phyloP scores from a whole-genome alignment of 305 asterid genomes.

The Rubia peregrina region DNA sequence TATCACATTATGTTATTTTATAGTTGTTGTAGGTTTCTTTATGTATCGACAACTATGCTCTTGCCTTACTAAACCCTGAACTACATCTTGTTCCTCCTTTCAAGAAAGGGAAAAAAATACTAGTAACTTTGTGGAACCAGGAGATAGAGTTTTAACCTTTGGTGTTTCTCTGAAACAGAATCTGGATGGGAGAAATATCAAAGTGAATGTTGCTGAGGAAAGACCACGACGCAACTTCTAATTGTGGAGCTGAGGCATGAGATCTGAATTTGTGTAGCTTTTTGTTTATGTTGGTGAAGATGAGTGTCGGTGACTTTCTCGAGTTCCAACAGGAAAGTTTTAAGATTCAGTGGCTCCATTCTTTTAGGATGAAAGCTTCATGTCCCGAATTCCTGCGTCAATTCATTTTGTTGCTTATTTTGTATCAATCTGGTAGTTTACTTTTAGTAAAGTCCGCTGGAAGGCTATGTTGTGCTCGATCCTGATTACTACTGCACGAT shows the following conservation, averaged over 20 bases:
- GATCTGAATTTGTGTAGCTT: neutral
- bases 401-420: slow-evolving; percentile 2
- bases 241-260: slow-evolving; percentile 14
- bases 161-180: slow-evolving; percentile 37
- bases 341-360: neutral
- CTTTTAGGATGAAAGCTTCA: neutral
- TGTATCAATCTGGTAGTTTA: neutral
- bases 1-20: too few relatives aligned
- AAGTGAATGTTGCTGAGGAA: slow-evolving; percentile 69
- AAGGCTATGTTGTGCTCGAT: neutral
- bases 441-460: neutral
- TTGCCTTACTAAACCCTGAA: neutral
- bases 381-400: neutral
- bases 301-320: neutral
- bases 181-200: slow-evolving; percentile 72
- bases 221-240: slow-evolving; percentile 50
- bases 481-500: too few relatives aligned
- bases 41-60: too few relatives aligned
- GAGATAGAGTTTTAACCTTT: neutral
- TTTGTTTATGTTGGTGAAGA: neutral
- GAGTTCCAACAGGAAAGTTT: neutral
- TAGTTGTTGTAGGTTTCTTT: too few relatives aligned
- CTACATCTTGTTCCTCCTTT: neutral
- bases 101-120: neutral
- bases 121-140: neutral